Conservation (phyloP, 1,139 yeast species). For the Geotrichum klebahnii region DNA sequence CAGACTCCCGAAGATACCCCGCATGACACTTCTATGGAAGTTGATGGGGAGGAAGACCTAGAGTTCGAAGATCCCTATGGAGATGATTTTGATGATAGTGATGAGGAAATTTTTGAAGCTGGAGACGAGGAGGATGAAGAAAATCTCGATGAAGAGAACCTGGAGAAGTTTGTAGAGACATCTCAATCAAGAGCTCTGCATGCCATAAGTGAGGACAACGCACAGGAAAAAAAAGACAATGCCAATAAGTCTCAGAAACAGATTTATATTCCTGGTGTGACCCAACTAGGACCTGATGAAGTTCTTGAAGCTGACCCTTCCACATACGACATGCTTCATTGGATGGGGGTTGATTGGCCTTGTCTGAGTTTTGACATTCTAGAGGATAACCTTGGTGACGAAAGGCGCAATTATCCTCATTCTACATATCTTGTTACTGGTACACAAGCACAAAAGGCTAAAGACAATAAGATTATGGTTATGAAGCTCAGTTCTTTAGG, state of each 20-base stretch:
- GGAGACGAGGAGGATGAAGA: conserved; percentile 59
- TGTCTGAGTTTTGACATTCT: conserved; percentile 85
- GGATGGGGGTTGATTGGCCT: conserved; percentile 94
- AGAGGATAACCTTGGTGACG: conserved; percentile 82
- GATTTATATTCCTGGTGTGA: conserved; percentile 79
- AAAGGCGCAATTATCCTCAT: conserved; percentile 87
- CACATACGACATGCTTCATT: conserved; percentile 94
- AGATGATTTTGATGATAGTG: conserved; percentile 83
- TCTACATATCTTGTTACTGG: conserved; percentile 83
- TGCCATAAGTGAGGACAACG: conserved; percentile 37
- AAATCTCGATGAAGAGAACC: conserved; percentile 44
- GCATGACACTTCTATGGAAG: conserved; percentile 28
- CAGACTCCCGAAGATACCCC: conserved; percentile 34
- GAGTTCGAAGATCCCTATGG: conserved; percentile 94
- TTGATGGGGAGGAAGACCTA: conserved; percentile 50
- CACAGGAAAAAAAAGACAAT: conserved; percentile 39
- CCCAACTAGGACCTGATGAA: conserved; percentile 89
- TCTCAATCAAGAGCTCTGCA: conserved; percentile 33
- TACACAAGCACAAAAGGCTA: conserved; percentile 83
- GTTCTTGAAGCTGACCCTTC: conserved; percentile 94
- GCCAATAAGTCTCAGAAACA: conserved; percentile 27
- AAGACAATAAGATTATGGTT: conserved; percentile 82
- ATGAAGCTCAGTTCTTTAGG: conserved; percentile 77
- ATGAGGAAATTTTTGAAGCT: conserved; percentile 52
- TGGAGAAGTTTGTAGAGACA: conserved; percentile 26